phyloP scores from a whole-genome alignment of 306 rosid genomes.

The Prunus dulcis region DNA sequence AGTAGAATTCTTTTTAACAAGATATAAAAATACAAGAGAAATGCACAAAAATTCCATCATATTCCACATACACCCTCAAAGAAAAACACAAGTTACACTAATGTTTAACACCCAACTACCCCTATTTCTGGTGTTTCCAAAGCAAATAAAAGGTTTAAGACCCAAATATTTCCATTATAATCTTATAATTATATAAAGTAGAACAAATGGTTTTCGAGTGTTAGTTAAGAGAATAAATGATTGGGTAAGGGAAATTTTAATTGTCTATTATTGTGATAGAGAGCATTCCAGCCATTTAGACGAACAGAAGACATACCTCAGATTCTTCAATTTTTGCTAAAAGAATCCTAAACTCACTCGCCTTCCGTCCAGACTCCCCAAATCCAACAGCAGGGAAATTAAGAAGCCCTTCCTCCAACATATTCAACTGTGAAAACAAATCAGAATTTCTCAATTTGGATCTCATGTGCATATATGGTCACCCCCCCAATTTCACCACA shows the following conservation, averaged over 20 bases:
- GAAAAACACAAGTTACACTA: not conserved
- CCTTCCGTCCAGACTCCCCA: constrained; percentile 90
- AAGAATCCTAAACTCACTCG: constrained; percentile 81
- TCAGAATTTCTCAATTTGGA: constrained; percentile 28
- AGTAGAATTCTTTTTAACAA: too few relatives aligned
- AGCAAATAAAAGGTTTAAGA: not conserved
- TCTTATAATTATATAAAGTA: not conserved
- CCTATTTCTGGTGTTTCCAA: not conserved
- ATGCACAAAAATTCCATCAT: not conserved
- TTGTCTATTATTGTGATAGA: constrained; percentile 3
- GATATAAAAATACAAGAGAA: not conserved
- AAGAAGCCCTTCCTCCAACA: constrained; percentile 96
- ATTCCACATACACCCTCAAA: not conserved
- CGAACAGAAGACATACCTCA: constrained; percentile 52
- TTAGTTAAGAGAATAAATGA: not conserved
- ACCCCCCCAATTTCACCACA: constrained; percentile 23
- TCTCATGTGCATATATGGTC: constrained; percentile 3
- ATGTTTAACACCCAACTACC: not conserved
- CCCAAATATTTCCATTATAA: not conserved
- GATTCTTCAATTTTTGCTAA: constrained; percentile 96
- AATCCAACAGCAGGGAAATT: constrained; percentile 88
- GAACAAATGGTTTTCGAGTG: not conserved
- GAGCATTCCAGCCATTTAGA: constrained; percentile 17
- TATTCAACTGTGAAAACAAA: constrained; percentile 52
- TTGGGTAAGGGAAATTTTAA: constrained; percentile 18